Conservation (phyloP, 768 basidiomycete species). For the Neoboletus subvelutipes region DNA sequence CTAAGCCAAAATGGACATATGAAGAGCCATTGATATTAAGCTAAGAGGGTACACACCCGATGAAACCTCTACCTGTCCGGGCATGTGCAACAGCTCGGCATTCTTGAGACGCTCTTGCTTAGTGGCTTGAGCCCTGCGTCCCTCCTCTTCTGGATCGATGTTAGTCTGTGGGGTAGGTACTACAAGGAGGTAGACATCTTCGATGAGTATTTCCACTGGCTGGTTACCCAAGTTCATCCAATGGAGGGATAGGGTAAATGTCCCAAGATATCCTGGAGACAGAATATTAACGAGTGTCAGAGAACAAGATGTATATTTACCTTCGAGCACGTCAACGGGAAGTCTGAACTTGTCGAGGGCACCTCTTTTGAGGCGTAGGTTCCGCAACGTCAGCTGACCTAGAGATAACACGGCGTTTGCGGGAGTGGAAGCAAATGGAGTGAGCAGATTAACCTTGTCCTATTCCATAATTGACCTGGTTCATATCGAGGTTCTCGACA, state of each 20-base stretch:
- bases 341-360: conserved; percentile 94
- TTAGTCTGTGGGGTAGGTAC: conserved; percentile 72
- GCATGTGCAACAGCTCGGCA: conserved; percentile 80
- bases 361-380: conserved; percentile 86
- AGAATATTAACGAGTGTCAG: not conserved
- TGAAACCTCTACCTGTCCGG: conserved; percentile 50
- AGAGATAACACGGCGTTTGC: conserved; percentile 8
- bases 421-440: not conserved
- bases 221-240: conserved; percentile 89
- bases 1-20: conserved; percentile 7
- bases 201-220: conserved; percentile 87
- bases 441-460: conserved; percentile 59
- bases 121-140: conserved; percentile 71
- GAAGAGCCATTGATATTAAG: not conserved
- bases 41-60: conserved; percentile 38
- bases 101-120: conserved; percentile 88
- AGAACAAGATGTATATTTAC: conserved; percentile 34
- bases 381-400: conserved; percentile 78
- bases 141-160: conserved; percentile 82
- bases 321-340: conserved; percentile 93
- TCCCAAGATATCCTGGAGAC: conserved; percentile 73
- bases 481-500: conserved; percentile 93
- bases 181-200: conserved; percentile 94
- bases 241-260: conserved; percentile 80
- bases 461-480: conserved; percentile 92